Evolutionary conservation across 108 stramenopile species (phyloP).

Genomic region (Fragilaria radians): DNA sequence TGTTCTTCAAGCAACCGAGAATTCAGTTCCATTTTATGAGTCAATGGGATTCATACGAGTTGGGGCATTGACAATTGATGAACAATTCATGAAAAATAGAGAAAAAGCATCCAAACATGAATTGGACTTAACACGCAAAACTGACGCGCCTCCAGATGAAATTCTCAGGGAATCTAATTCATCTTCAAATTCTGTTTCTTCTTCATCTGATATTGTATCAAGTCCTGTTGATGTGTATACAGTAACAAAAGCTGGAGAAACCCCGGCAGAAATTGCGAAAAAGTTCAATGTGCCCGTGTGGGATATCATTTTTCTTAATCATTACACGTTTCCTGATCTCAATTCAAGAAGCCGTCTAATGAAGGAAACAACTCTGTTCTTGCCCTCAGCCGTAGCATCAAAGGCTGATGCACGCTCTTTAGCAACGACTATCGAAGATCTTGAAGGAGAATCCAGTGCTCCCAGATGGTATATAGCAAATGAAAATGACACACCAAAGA

Average conservation of each 20-base stretch:
- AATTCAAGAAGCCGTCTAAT: slow-evolving; percentile 43
- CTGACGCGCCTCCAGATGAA: not conserved
- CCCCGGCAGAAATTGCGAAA: slow-evolving; percentile 50
- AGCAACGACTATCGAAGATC: not conserved
- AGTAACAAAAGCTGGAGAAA: slow-evolving; percentile 47
- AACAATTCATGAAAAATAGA: not conserved
- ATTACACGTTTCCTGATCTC: slow-evolving; percentile 40
- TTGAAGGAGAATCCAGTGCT: slow-evolving; percentile 8
- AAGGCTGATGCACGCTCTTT: slow-evolving; percentile 2
- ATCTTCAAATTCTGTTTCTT: not conserved
- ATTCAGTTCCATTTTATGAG: slow-evolving; percentile 89
- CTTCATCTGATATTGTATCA: slow-evolving; percentile 27
- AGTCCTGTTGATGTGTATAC: slow-evolving; percentile 43
- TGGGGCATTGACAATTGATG: slow-evolving; percentile 43
- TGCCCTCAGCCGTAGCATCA: slow-evolving; percentile 27
- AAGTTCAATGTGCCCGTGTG: slow-evolving; percentile 57
- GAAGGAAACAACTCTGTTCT: slow-evolving; percentile 54
- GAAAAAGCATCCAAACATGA: slow-evolving; percentile 13
- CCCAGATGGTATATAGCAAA: slow-evolving; percentile 76
- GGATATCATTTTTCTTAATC: slow-evolving; percentile 80
- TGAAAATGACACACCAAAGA: slow-evolving; percentile 77
- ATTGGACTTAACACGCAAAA: not conserved
- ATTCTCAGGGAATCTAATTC: not conserved
- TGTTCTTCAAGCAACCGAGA: slow-evolving; percentile 84
- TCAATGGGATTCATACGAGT: slow-evolving; percentile 81